Evolutionary conservation across 371 early-diverging fungal species (phyloP), one percentile per base, ranked within the genome.

Genomic region (Homolaphlyctis polyrhiza): DNA sequence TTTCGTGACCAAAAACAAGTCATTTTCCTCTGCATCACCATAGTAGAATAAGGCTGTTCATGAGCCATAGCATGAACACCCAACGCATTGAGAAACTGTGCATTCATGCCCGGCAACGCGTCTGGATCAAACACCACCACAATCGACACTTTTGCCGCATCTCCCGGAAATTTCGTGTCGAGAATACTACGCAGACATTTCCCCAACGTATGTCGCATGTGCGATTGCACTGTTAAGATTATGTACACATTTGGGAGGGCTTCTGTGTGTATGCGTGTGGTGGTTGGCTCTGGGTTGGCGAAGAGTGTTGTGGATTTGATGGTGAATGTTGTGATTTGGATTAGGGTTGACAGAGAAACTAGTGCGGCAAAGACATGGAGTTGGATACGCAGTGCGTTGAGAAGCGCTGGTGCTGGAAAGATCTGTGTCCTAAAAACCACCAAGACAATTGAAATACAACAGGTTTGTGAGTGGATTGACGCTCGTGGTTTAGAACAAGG

Each of bases 11-110:
- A 55, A 2, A 55, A 27, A n/a, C 55, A 55, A 18, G 32, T 25
- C 21, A 55, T 18, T 21, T 3, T 3, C 30, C 5, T 33, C n/a
- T 55, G n/a, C 30, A 5, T 25, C 5, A 27, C 35, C 14, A 2
- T 3, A 3, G 55, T 35, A 2, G 55, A 2, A 27, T 55, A 55
- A 3, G 55, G 55, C 14, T 33, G 55, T 2, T 27, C 55, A 27
- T 27, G 55, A 13, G 4, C 13, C 55, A 55, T 55, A 25, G 55
- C 55, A 55, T 55, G 13, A 3, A 55, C 55, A 27, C 55, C 55
- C 55, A 55, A 27, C n/a, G n/a, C 28, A 13, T 55, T 30, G 8
- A 55, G 2, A 55, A 55, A 55, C 28, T 18, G 18, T 8, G 4
- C 35, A n/a, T 55, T 27, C 6, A 11, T 3, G 8, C 11, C 55